Evolutionary conservation across 768 basidiomycete species (phyloP), one percentile per base, ranked within the genome.

Genomic region (Austroboletus festivus): DNA sequence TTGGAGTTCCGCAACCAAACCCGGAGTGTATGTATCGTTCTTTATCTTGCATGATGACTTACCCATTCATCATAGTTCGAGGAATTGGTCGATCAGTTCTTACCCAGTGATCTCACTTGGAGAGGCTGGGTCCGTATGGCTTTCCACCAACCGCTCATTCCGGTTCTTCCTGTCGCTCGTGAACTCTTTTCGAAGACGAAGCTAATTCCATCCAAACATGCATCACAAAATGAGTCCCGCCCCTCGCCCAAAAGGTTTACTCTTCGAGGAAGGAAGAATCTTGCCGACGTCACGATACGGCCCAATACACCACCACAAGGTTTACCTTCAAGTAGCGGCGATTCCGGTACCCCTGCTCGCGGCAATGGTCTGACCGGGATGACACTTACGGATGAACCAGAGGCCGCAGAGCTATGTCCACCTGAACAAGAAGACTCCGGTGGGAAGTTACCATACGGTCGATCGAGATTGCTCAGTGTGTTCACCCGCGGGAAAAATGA

Each of bases 101-200:
- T 89, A 48, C 87, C 87, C 4, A 85, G 84, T 3, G 80, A 86
- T 56, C 82, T 80, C 66, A 83, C 78, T 40, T 89, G 86, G 86
- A 79, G 77, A 62, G 86, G 86, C 15, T 89, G 87, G 87, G 77
- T 89, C 28, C 86, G 85, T 58, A 86, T 89, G 76, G 87, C 83
- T 13, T 85, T 89, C 68, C 82, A 87, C 47, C 87, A 89, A 57
- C 86, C 86, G 20, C 71, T 89, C 12, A 73, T 89, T 3, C 86
- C 86, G 21, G 86, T 89, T 4, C 72, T 89, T 15, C 86, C 86
- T 5, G 86, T 89, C 6, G 87, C 87, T 15, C 81, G 84, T 42
- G 86, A 89, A 64, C 71, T 89, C 20, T 76, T 89, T 45, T 78
- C 85, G 18, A 89, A 89, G 65, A 89, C 87, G 8, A 87, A 86